phyloP scores from a whole-genome alignment of 2,329 filamentous ascomycete genomes.

The Lasiodiplodia hormozganensis region DNA sequence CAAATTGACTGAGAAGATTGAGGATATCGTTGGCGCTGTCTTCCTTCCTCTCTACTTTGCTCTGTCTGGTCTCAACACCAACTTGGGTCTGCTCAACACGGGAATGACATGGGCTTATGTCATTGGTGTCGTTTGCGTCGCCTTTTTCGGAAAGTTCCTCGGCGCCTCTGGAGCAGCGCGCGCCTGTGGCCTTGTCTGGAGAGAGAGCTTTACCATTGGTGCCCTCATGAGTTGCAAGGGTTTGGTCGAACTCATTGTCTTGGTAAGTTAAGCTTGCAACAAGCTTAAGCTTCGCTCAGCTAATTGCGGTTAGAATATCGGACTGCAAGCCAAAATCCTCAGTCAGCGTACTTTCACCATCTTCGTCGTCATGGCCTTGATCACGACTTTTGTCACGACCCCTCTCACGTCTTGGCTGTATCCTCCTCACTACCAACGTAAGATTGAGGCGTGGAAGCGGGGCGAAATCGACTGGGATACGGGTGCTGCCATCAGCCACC shows the following conservation, averaged over 20 bases:
- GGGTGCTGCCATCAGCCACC: slow-evolving; percentile 54
- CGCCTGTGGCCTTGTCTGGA: slow-evolving; percentile 80
- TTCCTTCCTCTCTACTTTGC: slow-evolving; percentile 94
- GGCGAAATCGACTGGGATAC: slow-evolving; percentile 92
- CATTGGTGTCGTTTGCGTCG: slow-evolving; percentile 78
- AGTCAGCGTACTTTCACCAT: slow-evolving; percentile 86
- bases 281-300: background rate
- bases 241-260: slow-evolving; percentile 90
- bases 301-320: slow-evolving; percentile 68
- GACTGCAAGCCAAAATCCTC: slow-evolving; percentile 81
- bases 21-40: slow-evolving; percentile 83
- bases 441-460: slow-evolving; percentile 75
- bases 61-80: slow-evolving; percentile 85
- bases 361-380: slow-evolving; percentile 90
- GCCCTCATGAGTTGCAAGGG: slow-evolving; percentile 97
- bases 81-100: slow-evolving; percentile 81
- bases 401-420: slow-evolving; percentile 78
- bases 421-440: slow-evolving; percentile 77
- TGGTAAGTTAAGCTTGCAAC: slow-evolving; percentile 62
- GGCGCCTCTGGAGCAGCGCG: slow-evolving; percentile 82
- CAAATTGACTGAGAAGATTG: slow-evolving; percentile 90
- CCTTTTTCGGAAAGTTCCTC: slow-evolving; percentile 83
- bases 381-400: slow-evolving; percentile 85
- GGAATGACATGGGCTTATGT: slow-evolving; percentile 92
- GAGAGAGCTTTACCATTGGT: slow-evolving; percentile 87